Evolutionary conservation across 768 basidiomycete genomes (phyloP), one percentile per base, ranked within the genome.

Genomic region (Suillus ampliporus): DNA sequence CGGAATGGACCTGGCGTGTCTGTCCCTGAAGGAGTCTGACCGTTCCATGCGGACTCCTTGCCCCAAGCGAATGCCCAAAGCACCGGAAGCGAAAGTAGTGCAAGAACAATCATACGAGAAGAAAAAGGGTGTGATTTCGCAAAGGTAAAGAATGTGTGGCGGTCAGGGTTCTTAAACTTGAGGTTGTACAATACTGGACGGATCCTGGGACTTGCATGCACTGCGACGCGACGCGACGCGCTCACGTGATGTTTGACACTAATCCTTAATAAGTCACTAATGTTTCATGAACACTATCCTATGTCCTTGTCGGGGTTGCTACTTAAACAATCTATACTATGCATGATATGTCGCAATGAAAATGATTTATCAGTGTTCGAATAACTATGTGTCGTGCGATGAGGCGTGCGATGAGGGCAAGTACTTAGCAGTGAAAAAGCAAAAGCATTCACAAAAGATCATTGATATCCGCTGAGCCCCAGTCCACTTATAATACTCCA

Each of bases 11-110:
- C 68, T 19, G 79, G 79, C 47, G 72, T 75, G 14, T 74, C 79
- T 19, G 88, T 82, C 17, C 79, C 85, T 21, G 83, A 80, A 1
- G 69, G 74, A 7, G 82, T 79, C 66, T 85, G 78, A 0, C 91
- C 90, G 65, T 91, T 90, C 91, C 91, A 92, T 31, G 91, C 88
- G 23, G 80, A 74, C 34, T 88, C 81, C 6, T 62, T 61, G 23
- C 67, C 64, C 10, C 67, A 48, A 56, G 47, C 52, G 9, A 54
- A 50, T 23, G 60, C 51, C 40, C 35, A 59, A 13, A 69, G 50
- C 10, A 38, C 54, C 5, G 72, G 47, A 9, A 60, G 38, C 5
- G 65, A 35, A 62, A 61, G 63, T 34, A 51, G 17, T n/a, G 52
- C 43, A 28, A 43, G 11, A 13, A 23, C n/a, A 15, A n/a, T 61